Evolutionary conservation across 768 basidiomycete species (phyloP).

Genomic region (Galerina marginata): DNA sequence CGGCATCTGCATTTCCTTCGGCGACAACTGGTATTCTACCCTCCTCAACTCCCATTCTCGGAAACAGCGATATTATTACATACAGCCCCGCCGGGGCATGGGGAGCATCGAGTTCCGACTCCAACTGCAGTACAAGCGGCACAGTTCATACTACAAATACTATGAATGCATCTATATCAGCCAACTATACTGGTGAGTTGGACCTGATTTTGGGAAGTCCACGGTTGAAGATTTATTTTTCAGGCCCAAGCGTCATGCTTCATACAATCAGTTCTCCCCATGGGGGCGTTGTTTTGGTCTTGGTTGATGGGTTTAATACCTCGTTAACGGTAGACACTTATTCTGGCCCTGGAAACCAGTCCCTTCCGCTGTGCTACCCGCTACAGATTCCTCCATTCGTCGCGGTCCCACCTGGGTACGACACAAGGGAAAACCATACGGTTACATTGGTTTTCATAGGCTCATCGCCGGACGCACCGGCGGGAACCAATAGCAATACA

Average conservation of each 20-base stretch:
- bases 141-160: neutral
- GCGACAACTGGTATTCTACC: neutral
- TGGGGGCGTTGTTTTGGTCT: neutral
- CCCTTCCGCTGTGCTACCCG: neutral
- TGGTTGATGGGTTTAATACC: slow-evolving; percentile 2
- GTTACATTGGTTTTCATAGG: neutral
- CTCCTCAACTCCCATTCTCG: neutral
- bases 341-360: neutral
- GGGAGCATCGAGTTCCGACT: neutral
- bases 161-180: neutral
- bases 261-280: neutral
- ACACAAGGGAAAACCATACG: neutral
- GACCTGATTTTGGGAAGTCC: neutral
- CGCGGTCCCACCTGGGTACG: neutral
- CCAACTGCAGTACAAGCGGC: neutral
- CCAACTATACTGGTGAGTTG: slow-evolving; percentile 1
- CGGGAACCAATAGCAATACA: too few relatives aligned
- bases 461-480: neutral
- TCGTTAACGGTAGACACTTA: neutral
- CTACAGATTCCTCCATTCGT: neutral
- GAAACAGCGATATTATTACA: neutral
- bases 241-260: slow-evolving; percentile 1
- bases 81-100: neutral
- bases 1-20: neutral
- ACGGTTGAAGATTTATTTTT: neutral